Conservation (phyloP, 1,284 basidiomycete species). For the Anthracocystis setariae region DNA sequence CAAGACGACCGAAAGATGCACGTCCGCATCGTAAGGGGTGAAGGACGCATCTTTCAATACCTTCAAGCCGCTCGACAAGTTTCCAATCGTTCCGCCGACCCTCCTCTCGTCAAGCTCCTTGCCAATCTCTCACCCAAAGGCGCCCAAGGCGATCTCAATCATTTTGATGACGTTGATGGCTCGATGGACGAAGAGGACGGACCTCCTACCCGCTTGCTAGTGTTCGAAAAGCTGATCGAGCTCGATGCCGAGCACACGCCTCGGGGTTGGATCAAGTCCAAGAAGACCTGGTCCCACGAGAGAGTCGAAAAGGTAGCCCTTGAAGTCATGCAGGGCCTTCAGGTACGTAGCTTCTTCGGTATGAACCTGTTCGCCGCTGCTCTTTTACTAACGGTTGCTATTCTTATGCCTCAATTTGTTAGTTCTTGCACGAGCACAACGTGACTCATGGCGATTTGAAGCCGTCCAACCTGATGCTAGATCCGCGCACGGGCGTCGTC, state of each 20-base stretch:
- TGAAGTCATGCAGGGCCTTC: constrained; percentile 49
- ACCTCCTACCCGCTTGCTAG: constrained; percentile 48
- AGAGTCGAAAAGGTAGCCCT: constrained; percentile 52
- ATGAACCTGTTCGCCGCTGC: neutral
- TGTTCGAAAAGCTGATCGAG: constrained; percentile 58
- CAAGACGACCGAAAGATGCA: constrained; percentile 39
- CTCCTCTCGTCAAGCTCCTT: constrained; percentile 44
- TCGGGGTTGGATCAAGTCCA: constrained; percentile 46
- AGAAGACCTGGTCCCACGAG: constrained; percentile 35
- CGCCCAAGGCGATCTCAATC: neutral
- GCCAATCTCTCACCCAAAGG: constrained; percentile 39
- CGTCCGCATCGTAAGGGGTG: constrained; percentile 54
- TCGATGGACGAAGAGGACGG: constrained; percentile 37
- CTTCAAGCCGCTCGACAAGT: constrained; percentile 40
- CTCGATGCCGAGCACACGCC: constrained; percentile 46
- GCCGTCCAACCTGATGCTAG: constrained; percentile 59
- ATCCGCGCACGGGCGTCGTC: constrained; percentile 51
- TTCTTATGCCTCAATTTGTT: neutral
- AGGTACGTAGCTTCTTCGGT: constrained; percentile 17
- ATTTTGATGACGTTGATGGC: neutral
- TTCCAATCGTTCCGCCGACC: constrained; percentile 17
- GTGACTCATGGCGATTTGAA: constrained; percentile 61
- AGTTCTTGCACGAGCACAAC: constrained; percentile 52
- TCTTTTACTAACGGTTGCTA: neutral
- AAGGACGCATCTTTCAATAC: constrained; percentile 55